A percentile compares a stretch with the other conserved stretches of the same genome.
These are phyloP conservation scores for Astragalus membranaceus DNA, from an alignment of 306 rosid species.

Conservation along the genomic window DNA sequence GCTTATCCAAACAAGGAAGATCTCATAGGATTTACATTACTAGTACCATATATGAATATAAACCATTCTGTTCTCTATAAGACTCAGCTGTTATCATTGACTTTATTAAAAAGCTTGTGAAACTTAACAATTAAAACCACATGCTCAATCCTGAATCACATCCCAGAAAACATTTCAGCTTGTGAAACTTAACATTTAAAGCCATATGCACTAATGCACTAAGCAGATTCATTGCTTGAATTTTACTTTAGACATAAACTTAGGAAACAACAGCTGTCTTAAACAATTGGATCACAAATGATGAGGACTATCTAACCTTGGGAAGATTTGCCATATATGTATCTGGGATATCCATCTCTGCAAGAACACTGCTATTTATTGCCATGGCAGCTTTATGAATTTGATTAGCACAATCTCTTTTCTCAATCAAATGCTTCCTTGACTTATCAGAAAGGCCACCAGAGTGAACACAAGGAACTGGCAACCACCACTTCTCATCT, in stretches of 20 bases:
- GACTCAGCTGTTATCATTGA: not conserved
- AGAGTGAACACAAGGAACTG: slow-evolving; percentile 72
- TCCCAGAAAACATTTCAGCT: not conserved
- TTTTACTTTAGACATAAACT: not conserved
- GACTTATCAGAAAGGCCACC: slow-evolving; percentile 72
- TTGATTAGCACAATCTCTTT: slow-evolving; percentile 76
- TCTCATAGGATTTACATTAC: not conserved
- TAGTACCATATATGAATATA: not conserved
- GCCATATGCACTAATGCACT: not conserved
- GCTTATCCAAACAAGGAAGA: not conserved
- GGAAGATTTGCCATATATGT: slow-evolving; percentile 73
- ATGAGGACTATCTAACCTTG: slow-evolving; percentile 45
- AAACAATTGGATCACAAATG: not conserved
- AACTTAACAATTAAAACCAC: not conserved
- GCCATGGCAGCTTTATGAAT: slow-evolving; percentile 98
- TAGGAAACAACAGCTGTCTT: not conserved
- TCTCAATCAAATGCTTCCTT: slow-evolving; percentile 60
- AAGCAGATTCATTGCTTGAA: not conserved
- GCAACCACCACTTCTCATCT: slow-evolving; percentile 99
- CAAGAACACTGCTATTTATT: slow-evolving; percentile 74
- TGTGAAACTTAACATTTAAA: too few relatives aligned
- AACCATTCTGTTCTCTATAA: not conserved
- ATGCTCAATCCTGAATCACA: not conserved
- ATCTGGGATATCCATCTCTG: slow-evolving; percentile 93
- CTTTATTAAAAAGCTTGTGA: not conserved